Conservation (phyloP, 2,329 filamentous ascomycete species). For the Cladosporium sp. region DNA sequence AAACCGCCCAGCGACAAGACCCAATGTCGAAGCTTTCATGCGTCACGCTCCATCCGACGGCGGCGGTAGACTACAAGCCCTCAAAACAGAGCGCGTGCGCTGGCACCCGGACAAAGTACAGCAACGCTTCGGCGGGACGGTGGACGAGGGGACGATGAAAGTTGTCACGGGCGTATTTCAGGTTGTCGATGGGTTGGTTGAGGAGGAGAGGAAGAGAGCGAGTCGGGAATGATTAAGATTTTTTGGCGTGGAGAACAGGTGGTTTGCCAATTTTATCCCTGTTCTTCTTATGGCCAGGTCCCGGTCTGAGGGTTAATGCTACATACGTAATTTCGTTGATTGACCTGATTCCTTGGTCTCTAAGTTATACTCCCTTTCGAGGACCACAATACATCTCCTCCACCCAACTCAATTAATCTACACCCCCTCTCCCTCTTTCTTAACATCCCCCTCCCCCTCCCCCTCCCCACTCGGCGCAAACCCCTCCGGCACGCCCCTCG, state of each 20-base stretch:
- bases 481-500: constrained; percentile 72
- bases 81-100: constrained; percentile 82
- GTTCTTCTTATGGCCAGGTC: too few species aligned
- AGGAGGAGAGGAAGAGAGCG: constrained; percentile 22
- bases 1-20: constrained; percentile 53
- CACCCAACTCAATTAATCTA: too few species aligned
- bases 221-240: too few species aligned
- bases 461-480: constrained; percentile 44
- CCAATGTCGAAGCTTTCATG: constrained; percentile 67
- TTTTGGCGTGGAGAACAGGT: too few species aligned
- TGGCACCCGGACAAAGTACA: constrained; percentile 99
- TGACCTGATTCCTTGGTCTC: too few species aligned
- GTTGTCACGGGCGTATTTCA: constrained; percentile 89
- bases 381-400: too few species aligned
- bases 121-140: constrained; percentile 71
- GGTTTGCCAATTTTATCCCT: too few species aligned
- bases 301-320: too few species aligned
- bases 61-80: constrained; percentile 39
- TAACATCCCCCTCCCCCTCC: neutral
- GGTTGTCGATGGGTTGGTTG: constrained; percentile 67
- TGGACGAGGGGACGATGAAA: constrained; percentile 69
- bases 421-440: neutral
- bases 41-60: constrained; percentile 44
- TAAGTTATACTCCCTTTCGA: too few species aligned
- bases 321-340: too few species aligned